These are phyloP conservation scores for Apostasia ramifera DNA, from an alignment of 106 monocot genomes.

Conservation along the genomic window DNA sequence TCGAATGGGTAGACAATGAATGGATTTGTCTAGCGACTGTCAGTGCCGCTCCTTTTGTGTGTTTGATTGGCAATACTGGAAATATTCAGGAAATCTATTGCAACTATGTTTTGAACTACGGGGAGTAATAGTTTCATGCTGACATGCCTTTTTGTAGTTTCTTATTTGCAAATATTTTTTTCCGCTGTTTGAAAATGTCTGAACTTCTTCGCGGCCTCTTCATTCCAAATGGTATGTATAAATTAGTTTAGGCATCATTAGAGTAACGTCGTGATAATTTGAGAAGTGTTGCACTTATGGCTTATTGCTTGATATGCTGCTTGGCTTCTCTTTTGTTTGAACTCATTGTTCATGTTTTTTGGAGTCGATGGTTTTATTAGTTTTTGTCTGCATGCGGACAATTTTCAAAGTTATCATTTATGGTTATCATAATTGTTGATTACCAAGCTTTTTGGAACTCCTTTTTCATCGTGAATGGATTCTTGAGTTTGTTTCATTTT, in stretches of 20 bases:
- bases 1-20: background rate
- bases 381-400: background rate
- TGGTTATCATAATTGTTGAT: background rate
- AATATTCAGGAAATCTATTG: background rate
- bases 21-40: no score
- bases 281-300: no score
- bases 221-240: no score
- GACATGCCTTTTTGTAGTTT: background rate
- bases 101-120: background rate
- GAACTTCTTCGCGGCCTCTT: background rate
- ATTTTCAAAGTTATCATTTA: background rate
- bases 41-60: no score
- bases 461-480: background rate
- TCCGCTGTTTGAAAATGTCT: background rate
- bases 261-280: no score
- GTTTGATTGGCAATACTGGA: no score
- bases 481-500: background rate
- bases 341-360: background rate
- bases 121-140: background rate
- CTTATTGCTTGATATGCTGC: background rate
- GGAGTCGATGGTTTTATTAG: no score
- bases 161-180: background rate
- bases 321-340: background rate
- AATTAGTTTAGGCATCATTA: no score
- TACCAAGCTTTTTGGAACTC: no score